A percentile compares a stretch with the other conserved stretches of the same genome.
Evolutionary conservation across 208 protist species (phyloP).

Genomic region (Trichomonas vaginalis): DNA sequence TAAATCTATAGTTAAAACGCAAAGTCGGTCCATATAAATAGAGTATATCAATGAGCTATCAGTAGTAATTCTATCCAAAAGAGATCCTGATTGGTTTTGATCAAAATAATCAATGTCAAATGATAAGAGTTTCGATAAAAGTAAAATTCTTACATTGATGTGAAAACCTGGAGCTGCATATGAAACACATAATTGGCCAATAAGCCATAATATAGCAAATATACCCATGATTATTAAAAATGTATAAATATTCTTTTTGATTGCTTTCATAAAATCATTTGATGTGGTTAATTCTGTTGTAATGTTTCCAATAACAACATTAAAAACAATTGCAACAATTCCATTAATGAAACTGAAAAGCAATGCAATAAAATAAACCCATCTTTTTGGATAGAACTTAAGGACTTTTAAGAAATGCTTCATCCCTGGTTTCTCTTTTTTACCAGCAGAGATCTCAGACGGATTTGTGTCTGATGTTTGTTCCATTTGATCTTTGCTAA

Average conservation of each 20-base stretch:
- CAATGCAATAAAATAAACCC: neutral
- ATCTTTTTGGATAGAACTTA: neutral
- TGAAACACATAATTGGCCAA: neutral
- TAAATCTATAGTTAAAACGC: neutral
- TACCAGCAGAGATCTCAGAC: no score
- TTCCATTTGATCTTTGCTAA: no score
- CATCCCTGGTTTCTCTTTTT: no score
- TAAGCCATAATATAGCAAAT: neutral
- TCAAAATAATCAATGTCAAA: neutral
- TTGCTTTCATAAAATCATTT: neutral
- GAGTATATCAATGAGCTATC: neutral
- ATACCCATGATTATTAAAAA: neutral
- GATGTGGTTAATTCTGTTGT: neutral
- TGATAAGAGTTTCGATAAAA: neutral
- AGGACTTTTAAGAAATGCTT: neutral
- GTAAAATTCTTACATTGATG: neutral
- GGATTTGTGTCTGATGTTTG: no score
- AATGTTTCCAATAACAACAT: neutral
- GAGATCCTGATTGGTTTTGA: neutral
- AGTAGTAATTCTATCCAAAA: neutral
- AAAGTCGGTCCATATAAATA: neutral
- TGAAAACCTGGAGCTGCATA: neutral
- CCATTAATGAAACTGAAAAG: neutral
- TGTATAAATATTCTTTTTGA: neutral
- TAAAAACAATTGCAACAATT: neutral